Evolutionary conservation across 2,329 filamentous ascomycete genomes (phyloP).

Genomic region (Lecanicillium sp.): DNA sequence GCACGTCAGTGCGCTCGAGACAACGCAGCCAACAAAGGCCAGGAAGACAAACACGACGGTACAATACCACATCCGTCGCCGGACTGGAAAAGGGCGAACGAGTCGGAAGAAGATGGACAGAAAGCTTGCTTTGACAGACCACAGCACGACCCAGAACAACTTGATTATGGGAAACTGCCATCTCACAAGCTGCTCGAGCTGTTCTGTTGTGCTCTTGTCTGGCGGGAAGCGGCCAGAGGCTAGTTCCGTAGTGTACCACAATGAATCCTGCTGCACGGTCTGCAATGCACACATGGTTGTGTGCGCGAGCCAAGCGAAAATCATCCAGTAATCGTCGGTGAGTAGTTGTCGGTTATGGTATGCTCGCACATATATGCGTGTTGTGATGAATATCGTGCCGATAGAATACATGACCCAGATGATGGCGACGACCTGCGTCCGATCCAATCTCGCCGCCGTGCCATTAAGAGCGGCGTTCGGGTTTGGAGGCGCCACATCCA

Average conservation of each 20-base stretch:
- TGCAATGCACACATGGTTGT: slow-evolving; percentile 15
- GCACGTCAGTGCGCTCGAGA: slow-evolving; percentile 12
- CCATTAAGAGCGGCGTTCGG: slow-evolving; percentile 10
- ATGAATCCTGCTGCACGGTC: slow-evolving; percentile 12
- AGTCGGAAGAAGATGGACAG: slow-evolving; percentile 14
- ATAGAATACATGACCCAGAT: slow-evolving; percentile 20
- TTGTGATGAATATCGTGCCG: slow-evolving; percentile 18
- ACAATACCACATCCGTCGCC: slow-evolving; percentile 13
- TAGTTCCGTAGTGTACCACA: slow-evolving; percentile 14
- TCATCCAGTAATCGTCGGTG: slow-evolving; percentile 23
- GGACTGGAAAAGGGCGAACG: slow-evolving; percentile 10
- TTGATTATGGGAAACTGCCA: slow-evolving; percentile 17
- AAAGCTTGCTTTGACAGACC: slow-evolving; percentile 17
- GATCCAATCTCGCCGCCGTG: slow-evolving; percentile 7
- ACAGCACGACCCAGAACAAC: slow-evolving; percentile 16
- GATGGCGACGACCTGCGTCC: slow-evolving; percentile 15
- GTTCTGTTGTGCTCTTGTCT: neutral
- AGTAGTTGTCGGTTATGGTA: slow-evolving; percentile 12
- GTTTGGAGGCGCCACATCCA: neutral
- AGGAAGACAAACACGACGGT: slow-evolving; percentile 12
- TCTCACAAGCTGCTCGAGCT: slow-evolving; percentile 6
- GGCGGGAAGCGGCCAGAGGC: slow-evolving; percentile 9
- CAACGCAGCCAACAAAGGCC: slow-evolving; percentile 13
- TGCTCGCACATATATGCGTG: slow-evolving; percentile 20
- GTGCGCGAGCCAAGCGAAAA: slow-evolving; percentile 18